These are phyloP conservation scores for Trichoderma cornu-damae DNA, from an alignment of 2,329 filamentous ascomycete species.

Conservation along the genomic window DNA sequence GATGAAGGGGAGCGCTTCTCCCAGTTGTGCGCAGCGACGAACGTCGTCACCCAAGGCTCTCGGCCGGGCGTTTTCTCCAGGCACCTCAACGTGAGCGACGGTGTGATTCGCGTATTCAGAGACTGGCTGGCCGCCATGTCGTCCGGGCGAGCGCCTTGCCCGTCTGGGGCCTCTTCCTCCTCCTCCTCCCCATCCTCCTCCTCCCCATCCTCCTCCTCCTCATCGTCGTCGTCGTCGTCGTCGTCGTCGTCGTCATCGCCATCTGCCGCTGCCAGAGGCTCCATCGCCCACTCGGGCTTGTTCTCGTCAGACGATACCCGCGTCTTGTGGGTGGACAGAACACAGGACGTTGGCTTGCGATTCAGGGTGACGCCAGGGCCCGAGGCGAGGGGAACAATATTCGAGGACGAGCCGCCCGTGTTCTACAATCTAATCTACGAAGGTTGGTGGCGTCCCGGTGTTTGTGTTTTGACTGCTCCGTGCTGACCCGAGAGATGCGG, in stretches of 20 bases:
- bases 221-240: no score
- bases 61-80: conserved; percentile 57
- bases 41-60: conserved; percentile 62
- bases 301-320: conserved; percentile 16
- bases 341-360: conserved; percentile 60
- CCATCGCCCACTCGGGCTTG: background rate
- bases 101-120: conserved; percentile 65
- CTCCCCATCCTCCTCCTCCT: background rate
- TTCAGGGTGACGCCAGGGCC: conserved; percentile 49
- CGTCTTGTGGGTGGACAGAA: conserved; percentile 64
- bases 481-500: background rate
- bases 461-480: background rate
- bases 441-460: conserved; percentile 45
- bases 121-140: conserved; percentile 58
- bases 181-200: background rate
- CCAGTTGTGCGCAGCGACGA: conserved; percentile 64
- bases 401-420: conserved; percentile 63
- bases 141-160: background rate
- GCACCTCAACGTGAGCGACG: conserved; percentile 61
- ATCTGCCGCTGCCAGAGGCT: background rate
- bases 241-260: no score
- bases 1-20: conserved; percentile 69
- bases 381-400: conserved; percentile 45
- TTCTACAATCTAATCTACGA: conserved; percentile 67
- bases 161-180: background rate